phyloP scores from a whole-genome alignment of 495 filamentous ascomycete genomes.

The Penicillium atrosanguineum region DNA sequence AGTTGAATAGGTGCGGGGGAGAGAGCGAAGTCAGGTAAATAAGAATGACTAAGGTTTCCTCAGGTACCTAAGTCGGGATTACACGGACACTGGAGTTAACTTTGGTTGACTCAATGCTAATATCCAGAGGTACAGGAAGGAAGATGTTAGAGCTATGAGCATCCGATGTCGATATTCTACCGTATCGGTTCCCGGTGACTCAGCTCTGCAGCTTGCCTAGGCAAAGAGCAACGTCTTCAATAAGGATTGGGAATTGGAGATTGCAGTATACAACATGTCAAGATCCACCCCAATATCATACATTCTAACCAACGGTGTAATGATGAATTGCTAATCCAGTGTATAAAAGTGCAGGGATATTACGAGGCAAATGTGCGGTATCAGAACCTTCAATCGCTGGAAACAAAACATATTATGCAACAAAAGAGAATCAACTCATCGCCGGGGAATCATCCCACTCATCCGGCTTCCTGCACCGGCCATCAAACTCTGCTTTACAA shows the following conservation, averaged over 20 bases:
- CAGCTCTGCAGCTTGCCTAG: not conserved
- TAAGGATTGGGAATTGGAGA: too few relatives aligned
- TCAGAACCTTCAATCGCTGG: constrained; percentile 9
- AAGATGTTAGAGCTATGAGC: not conserved
- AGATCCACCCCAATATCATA: not conserved
- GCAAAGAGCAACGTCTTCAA: too few relatives aligned
- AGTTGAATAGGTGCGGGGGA: not conserved
- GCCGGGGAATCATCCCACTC: constrained; percentile 51
- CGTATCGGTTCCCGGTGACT: not conserved
- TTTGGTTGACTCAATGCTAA: not conserved
- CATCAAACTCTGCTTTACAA: constrained; percentile 88
- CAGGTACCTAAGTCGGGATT: too few relatives aligned
- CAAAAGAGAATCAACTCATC: constrained; percentile 20
- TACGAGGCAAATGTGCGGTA: constrained; percentile 5
- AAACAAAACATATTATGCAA: constrained; percentile 11
- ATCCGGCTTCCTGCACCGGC: constrained; percentile 64
- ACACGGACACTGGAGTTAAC: not conserved
- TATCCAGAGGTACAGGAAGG: not conserved
- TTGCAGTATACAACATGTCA: not conserved
- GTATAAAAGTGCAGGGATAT: constrained; percentile 4
- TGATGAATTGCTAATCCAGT: not conserved
- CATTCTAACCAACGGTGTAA: not conserved
- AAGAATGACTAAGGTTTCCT: not conserved
- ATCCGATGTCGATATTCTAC: not conserved
- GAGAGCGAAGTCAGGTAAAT: not conserved